Conservation (phyloP, 1,139 yeast species). For the Diutina neorugosa region DNA sequence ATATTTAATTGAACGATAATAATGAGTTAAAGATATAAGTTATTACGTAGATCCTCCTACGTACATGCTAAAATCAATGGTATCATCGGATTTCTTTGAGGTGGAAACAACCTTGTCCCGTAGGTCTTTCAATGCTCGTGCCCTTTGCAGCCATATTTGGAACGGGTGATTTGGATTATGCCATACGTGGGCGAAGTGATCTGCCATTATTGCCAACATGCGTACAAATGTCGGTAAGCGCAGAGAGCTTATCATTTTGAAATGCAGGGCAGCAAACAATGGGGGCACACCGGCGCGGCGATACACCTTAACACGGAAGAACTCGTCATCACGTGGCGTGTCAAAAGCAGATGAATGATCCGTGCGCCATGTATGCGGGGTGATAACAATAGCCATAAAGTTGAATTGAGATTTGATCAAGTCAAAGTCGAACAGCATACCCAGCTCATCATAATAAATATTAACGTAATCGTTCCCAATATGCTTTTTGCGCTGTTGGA, state of each 20-base stretch:
- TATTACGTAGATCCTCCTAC: neutral
- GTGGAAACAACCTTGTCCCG: neutral
- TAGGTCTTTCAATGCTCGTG: neutral
- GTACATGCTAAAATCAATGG: neutral
- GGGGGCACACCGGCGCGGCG: constrained; percentile 66
- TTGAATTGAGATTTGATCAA: constrained; percentile 70
- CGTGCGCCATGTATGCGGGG: constrained; percentile 39
- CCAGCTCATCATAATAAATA: constrained; percentile 68
- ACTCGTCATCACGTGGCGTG: constrained; percentile 9
- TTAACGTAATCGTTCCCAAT: constrained; percentile 81
- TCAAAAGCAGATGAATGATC: neutral
- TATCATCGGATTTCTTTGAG: neutral
- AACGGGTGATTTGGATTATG: constrained; percentile 16
- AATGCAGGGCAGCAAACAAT: constrained; percentile 62
- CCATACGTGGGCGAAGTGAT: constrained; percentile 69
- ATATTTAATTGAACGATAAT: neutral
- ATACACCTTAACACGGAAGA: constrained; percentile 50
- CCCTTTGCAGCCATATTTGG: constrained; percentile 4
- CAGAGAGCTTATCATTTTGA: constrained; percentile 52
- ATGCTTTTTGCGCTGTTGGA: constrained; percentile 45
- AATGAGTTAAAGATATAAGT: neutral
- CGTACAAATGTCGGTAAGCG: constrained; percentile 55
- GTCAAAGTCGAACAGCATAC: constrained; percentile 54
- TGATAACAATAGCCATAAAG: constrained; percentile 66
- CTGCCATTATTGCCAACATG: constrained; percentile 53